phyloP scores from a whole-genome alignment of 2,329 filamentous ascomycete species.

The Bipolaris oryzae region DNA sequence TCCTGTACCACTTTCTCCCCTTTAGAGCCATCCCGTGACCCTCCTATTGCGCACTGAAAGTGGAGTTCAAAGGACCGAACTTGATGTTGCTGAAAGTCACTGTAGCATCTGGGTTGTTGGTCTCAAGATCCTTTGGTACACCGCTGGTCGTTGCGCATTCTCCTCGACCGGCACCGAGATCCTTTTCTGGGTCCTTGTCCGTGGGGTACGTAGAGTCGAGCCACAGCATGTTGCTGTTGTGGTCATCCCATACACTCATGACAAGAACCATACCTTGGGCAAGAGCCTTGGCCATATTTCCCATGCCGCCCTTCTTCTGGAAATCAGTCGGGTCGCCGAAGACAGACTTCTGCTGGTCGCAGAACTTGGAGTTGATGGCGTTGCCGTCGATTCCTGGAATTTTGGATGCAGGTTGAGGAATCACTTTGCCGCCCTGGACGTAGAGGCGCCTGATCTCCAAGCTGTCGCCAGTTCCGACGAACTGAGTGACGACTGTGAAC shows the following conservation, averaged over 20 bases:
- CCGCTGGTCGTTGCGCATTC: slow-evolving; percentile 35
- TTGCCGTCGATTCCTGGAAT: slow-evolving; percentile 53
- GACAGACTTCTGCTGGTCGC: slow-evolving; percentile 34
- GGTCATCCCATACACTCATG: slow-evolving; percentile 68
- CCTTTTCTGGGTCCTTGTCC: slow-evolving; percentile 31
- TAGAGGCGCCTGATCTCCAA: slow-evolving; percentile 56
- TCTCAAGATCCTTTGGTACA: slow-evolving; percentile 38
- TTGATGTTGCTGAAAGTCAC: slow-evolving; percentile 40
- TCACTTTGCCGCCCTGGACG: slow-evolving; percentile 56
- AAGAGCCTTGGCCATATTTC: slow-evolving; percentile 61
- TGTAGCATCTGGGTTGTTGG: slow-evolving; percentile 24
- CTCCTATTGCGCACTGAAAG: slow-evolving; percentile 22
- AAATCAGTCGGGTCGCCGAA: slow-evolving; percentile 55
- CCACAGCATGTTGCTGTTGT: slow-evolving; percentile 74
- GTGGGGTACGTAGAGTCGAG: slow-evolving; percentile 69
- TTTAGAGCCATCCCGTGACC: neutral
- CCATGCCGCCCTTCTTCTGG: slow-evolving; percentile 61
- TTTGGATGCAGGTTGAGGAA: slow-evolving; percentile 52
- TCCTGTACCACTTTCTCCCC: neutral
- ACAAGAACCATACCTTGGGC: slow-evolving; percentile 66
- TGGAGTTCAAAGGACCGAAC: slow-evolving; percentile 40
- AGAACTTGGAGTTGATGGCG: slow-evolving; percentile 40
- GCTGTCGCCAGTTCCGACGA: slow-evolving; percentile 51
- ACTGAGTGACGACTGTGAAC: slow-evolving; percentile 59
- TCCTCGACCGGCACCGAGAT: slow-evolving; percentile 42